Evolutionary conservation across 108 stramenopile genomes (phyloP).

Genomic region (Fistulifera pelliculosa): DNA sequence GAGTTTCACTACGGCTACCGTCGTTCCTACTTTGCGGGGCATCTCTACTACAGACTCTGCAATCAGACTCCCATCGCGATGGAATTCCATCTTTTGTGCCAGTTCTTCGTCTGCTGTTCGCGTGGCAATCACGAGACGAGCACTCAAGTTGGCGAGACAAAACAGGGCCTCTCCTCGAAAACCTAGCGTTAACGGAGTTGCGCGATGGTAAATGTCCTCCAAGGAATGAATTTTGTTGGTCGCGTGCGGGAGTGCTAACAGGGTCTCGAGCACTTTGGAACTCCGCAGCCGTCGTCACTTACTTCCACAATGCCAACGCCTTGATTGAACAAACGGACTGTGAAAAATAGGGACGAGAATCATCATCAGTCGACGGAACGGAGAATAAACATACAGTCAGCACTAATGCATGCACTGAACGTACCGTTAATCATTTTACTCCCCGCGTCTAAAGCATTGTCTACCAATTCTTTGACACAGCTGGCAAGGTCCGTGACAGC

Average conservation of each 20-base stretch:
- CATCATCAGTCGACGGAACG: neutral
- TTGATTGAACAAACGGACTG: slow-evolving; percentile 68
- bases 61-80: slow-evolving; percentile 33
- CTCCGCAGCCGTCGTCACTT: slow-evolving; percentile 76
- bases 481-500: slow-evolving; percentile 73
- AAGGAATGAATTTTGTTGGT: slow-evolving; percentile 72
- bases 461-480: slow-evolving; percentile 86
- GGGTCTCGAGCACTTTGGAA: slow-evolving; percentile 46
- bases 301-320: slow-evolving; percentile 79
- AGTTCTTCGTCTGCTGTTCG: slow-evolving; percentile 43
- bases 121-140: slow-evolving; percentile 54
- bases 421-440: slow-evolving; percentile 63
- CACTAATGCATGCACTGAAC: slow-evolving; percentile 11
- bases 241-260: slow-evolving; percentile 71
- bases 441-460: slow-evolving; percentile 83
- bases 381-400: neutral
- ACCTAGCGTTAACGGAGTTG: slow-evolving; percentile 27
- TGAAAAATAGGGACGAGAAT: slow-evolving; percentile 8
- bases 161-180: slow-evolving; percentile 92
- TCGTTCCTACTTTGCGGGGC: slow-evolving; percentile 73
- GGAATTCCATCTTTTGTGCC: slow-evolving; percentile 54
- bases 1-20: slow-evolving; percentile 67
- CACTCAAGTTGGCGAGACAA: slow-evolving; percentile 56
- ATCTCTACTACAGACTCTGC: slow-evolving; percentile 14
- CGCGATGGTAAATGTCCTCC: slow-evolving; percentile 58